phyloP scores from a whole-genome alignment of 306 rosid species.

The Dalbergia cultrata region DNA sequence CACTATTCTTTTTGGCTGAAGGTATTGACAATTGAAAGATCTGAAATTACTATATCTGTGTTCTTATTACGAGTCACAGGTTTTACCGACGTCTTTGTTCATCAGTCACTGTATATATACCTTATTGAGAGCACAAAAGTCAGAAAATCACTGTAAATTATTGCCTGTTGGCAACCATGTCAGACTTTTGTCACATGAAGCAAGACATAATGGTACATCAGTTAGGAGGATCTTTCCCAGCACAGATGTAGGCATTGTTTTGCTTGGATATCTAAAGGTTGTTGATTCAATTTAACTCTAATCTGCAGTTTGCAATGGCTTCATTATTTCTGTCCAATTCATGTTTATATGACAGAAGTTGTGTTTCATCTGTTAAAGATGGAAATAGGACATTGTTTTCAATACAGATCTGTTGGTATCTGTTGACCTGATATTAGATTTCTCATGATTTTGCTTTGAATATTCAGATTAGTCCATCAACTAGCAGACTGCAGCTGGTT shows the following conservation, averaged over 20 bases:
- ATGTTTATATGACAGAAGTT: neutral
- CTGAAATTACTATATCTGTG: constrained; percentile 16
- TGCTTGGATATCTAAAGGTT: constrained; percentile 87
- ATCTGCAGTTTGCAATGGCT: constrained; percentile 33
- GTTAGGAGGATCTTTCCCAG: constrained; percentile 67
- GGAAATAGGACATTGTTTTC: neutral
- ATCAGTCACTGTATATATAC: constrained; percentile 55
- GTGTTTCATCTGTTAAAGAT: constrained; percentile 18
- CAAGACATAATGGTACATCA: constrained; percentile 56
- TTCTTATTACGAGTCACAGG: constrained; percentile 62
- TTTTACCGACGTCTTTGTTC: constrained; percentile 65
- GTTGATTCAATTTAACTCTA: constrained; percentile 38
- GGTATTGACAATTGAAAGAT: constrained; percentile 28
- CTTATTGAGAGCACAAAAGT: constrained; percentile 54
- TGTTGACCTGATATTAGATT: constrained; percentile 32
- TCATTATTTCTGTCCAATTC: constrained; percentile 22
- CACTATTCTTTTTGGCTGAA: constrained; percentile 19
- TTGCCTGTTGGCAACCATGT: constrained; percentile 51
- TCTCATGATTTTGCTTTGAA: constrained; percentile 33
- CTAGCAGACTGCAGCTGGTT: constrained; percentile 84
- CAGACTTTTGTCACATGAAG: constrained; percentile 53
- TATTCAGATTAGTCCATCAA: constrained; percentile 67
- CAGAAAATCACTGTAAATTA: constrained; percentile 46
- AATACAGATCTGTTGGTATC: neutral
- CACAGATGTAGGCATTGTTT: constrained; percentile 66